A percentile compares a stretch with the other conserved stretches of the same genome.
Evolutionary conservation across 441 rosid genomes (phyloP).

Genomic region (Biscutella laevigata): DNA sequence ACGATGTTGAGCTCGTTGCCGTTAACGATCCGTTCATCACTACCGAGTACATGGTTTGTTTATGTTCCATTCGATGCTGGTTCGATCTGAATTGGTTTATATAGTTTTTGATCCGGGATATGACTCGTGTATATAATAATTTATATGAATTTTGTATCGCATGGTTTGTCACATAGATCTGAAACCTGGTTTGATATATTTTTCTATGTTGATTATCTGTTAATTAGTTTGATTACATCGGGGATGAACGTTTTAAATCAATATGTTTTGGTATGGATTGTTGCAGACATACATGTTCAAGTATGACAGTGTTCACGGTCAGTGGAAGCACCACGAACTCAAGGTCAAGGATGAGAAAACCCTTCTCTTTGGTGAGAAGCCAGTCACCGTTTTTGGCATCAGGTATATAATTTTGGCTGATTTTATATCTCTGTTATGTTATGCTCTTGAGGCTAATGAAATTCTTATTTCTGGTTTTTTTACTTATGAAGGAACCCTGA

Average conservation of each 20-base stretch:
- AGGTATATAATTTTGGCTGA: no score
- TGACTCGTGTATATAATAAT: no score
- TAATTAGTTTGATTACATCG: no score
- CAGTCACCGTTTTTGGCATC: slow-evolving; percentile 67
- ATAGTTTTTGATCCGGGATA: no score
- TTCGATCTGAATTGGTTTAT: background rate
- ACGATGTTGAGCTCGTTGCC: slow-evolving; percentile 82
- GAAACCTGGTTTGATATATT: background rate
- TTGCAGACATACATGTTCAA: slow-evolving; percentile 82
- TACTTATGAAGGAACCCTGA: slow-evolving; percentile 96
- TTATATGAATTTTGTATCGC: background rate
- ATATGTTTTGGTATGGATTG: background rate
- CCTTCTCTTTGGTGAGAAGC: slow-evolving; percentile 73
- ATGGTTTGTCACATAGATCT: background rate
- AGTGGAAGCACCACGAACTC: slow-evolving; percentile 75
- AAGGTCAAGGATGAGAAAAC: slow-evolving; percentile 71
- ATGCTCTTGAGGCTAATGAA: no score
- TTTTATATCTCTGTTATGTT: no score
- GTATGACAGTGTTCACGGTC: slow-evolving; percentile 85
- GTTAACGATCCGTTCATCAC: slow-evolving; percentile 89
- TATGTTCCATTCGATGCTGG: background rate
- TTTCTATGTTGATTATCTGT: no score
- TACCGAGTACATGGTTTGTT: slow-evolving; percentile 69
- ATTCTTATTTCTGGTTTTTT: no score
- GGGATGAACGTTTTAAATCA: no score